Conservation (phyloP, 306 rosid species). For the Psophocarpus tetragonolobus region DNA sequence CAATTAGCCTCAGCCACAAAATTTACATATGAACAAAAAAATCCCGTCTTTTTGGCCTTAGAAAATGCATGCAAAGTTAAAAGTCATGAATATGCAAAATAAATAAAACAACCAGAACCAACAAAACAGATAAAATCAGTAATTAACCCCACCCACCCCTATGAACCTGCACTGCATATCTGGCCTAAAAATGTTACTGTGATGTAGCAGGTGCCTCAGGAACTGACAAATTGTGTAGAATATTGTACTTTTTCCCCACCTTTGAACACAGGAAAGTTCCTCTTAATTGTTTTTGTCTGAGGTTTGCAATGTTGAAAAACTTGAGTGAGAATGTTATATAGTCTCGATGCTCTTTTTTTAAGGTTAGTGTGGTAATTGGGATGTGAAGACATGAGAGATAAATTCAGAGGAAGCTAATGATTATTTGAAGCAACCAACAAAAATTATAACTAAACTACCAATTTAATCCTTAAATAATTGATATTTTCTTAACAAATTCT, state of each 20-base stretch:
- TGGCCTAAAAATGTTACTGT: background rate
- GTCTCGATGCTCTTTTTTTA: background rate
- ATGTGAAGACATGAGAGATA: background rate
- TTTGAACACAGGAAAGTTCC: constrained; percentile 35
- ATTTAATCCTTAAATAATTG: background rate
- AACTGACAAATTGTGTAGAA: constrained; percentile 19
- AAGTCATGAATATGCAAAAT: background rate
- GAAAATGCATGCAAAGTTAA: constrained; percentile 25
- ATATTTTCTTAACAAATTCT: background rate
- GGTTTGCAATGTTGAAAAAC: background rate
- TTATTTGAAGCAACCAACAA: background rate
- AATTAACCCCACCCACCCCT: constrained; percentile 33
- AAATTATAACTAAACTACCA: background rate
- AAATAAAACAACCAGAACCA: background rate
- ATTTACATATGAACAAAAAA: background rate
- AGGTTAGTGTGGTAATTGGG: background rate
- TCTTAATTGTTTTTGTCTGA: constrained; percentile 1
- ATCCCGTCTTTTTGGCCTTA: background rate
- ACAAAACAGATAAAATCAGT: constrained; percentile 1
- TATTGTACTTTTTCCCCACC: background rate
- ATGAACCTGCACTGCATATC: constrained; percentile 20
- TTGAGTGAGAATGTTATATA: background rate
- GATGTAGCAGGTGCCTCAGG: background rate
- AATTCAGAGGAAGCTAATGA: background rate
- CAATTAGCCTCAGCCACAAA: constrained; percentile 44